A percentile compares a stretch with the other conserved stretches of the same genome.
Conservation (phyloP, 495 filamentous ascomycete species). For the Cryomyces minteri region DNA sequence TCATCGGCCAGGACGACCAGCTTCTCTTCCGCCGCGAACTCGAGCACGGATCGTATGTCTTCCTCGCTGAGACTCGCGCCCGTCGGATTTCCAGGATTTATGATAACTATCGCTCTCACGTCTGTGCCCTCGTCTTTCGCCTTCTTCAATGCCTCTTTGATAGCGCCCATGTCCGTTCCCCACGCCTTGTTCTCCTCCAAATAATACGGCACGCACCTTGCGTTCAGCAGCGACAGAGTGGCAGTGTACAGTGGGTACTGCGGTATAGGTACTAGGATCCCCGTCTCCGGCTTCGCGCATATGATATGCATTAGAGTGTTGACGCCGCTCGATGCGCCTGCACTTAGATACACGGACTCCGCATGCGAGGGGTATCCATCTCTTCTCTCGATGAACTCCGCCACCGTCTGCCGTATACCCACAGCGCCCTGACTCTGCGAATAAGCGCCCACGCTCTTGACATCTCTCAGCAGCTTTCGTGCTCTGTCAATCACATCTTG, state of each 20-base stretch:
- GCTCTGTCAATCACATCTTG: constrained; percentile 76
- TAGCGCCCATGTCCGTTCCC: constrained; percentile 68
- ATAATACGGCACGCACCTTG: constrained; percentile 78
- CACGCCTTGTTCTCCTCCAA: constrained; percentile 71
- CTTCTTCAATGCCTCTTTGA: constrained; percentile 46
- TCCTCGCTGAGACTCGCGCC: constrained; percentile 62
- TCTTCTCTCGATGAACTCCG: constrained; percentile 79
- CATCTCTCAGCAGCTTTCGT: constrained; percentile 53
- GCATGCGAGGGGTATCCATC: constrained; percentile 74
- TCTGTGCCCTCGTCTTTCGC: constrained; percentile 63
- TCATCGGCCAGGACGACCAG: constrained; percentile 89
- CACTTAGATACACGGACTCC: constrained; percentile 64
- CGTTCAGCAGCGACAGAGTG: constrained; percentile 70
- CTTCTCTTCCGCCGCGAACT: constrained; percentile 69
- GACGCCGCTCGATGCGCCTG: constrained; percentile 84
- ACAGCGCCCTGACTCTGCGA: constrained; percentile 81
- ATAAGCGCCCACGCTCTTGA: constrained; percentile 92
- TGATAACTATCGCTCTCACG: constrained; percentile 81
- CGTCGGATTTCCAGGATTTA: constrained; percentile 97
- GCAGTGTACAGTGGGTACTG: constrained; percentile 98
- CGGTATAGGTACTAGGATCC: constrained; percentile 85
- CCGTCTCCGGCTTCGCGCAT: constrained; percentile 58
- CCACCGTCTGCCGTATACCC: constrained; percentile 71
- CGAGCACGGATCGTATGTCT: constrained; percentile 64
- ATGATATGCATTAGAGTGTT: constrained; percentile 83